Evolutionary conservation across 495 filamentous ascomycete species (phyloP).

Genomic region (Aspergillus heteromorphus): DNA sequence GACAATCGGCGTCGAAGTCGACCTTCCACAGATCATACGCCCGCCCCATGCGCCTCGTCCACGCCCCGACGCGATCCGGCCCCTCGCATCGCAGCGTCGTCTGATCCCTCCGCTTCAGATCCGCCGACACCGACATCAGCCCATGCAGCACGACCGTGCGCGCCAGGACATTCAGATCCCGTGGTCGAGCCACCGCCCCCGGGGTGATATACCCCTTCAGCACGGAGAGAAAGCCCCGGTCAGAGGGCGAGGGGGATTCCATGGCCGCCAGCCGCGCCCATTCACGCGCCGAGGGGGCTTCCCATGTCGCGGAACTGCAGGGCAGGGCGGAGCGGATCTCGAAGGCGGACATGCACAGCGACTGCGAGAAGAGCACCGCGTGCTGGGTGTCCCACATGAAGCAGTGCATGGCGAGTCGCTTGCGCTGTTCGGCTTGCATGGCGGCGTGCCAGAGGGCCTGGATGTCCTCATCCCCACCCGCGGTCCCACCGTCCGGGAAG

Average conservation of each 20-base stretch:
- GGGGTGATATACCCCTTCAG: conserved; percentile 49
- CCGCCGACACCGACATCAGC: conserved; percentile 51
- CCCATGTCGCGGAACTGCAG: conserved; percentile 44
- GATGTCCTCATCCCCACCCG: too few relatives aligned
- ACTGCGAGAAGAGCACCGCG: conserved; percentile 52
- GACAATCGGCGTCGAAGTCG: conserved; percentile 46
- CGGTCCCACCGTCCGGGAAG: too few relatives aligned
- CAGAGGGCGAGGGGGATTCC: background rate
- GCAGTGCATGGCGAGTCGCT: conserved; percentile 48
- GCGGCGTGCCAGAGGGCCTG: conserved; percentile 41
- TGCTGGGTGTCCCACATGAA: conserved; percentile 59
- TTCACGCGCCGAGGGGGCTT: conserved; percentile 41
- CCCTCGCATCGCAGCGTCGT: conserved; percentile 38
- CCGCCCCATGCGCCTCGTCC: conserved; percentile 42
- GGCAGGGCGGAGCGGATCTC: conserved; percentile 47
- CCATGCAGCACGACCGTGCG: conserved; percentile 47
- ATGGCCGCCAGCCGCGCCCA: conserved; percentile 33
- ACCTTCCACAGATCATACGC: conserved; percentile 51
- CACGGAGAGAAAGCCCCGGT: conserved; percentile 39
- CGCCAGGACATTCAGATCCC: conserved; percentile 43
- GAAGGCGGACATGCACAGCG: conserved; percentile 54
- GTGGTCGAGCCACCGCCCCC: conserved; percentile 21
- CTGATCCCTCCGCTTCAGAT: conserved; percentile 51
- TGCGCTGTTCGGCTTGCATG: conserved; percentile 49
- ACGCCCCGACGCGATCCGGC: conserved; percentile 36